Conservation (phyloP, 768 basidiomycete species). For the Mycena olivaceomarginata region DNA sequence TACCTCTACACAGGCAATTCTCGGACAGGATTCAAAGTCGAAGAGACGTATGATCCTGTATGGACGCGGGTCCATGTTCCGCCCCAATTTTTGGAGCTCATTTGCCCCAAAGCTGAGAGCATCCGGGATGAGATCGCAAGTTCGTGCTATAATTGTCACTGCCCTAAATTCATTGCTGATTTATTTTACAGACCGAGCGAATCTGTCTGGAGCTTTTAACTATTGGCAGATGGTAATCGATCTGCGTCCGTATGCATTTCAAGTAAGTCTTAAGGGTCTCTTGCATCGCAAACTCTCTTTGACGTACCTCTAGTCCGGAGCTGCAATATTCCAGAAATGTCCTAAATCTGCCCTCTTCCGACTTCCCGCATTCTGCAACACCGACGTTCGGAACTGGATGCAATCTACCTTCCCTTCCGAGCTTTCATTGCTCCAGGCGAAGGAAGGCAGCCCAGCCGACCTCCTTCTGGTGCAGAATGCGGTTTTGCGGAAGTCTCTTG, state of each 20-base stretch:
- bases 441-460: neutral
- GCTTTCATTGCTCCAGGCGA: neutral
- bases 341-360: no score
- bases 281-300: no score
- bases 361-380: neutral
- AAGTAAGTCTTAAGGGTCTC: no score
- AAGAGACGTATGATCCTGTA: constrained; percentile 1
- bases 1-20: no score
- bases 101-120: constrained; percentile 8
- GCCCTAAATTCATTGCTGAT: neutral
- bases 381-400: neutral
- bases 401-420: neutral
- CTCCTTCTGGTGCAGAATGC: no score
- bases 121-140: neutral
- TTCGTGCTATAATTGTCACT: neutral
- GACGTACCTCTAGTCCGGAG: no score
- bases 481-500: no score
- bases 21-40: neutral
- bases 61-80: constrained; percentile 2
- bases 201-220: neutral
- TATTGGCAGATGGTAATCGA: neutral
- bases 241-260: no score
- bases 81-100: neutral
- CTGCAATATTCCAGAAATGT: no score
- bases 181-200: neutral